These are phyloP conservation scores for Cyberlindnera euphorbiiphila DNA, from an alignment of 805 yeast genomes.

Conservation along the genomic window DNA sequence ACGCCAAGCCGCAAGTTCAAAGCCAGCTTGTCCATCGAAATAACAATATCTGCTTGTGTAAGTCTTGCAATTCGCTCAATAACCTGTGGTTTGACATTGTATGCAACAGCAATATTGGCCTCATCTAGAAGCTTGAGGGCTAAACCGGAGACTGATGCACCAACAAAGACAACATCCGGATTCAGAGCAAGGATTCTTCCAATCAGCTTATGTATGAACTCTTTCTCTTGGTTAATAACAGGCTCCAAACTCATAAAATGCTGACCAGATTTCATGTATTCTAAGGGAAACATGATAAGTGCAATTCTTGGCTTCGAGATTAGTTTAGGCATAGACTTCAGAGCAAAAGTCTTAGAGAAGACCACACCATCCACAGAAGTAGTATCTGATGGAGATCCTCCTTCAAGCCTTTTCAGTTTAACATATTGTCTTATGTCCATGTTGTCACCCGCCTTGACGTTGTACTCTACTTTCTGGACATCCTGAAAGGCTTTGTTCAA, in stretches of 20 bases:
- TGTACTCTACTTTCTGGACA: conserved; percentile 57
- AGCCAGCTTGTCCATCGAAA: conserved; percentile 81
- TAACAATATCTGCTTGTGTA: conserved; percentile 80
- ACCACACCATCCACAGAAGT: conserved; percentile 70
- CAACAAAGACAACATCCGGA: conserved; percentile 77
- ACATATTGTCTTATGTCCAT: conserved; percentile 86
- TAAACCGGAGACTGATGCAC: conserved; percentile 75
- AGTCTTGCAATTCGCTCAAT: conserved; percentile 73
- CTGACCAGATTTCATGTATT: conserved; percentile 72
- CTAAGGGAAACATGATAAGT: conserved; percentile 84
- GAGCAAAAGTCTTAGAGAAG: conserved; percentile 78
- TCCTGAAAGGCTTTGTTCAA: conserved; percentile 48
- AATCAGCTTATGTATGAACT: conserved; percentile 76
- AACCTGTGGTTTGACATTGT: conserved; percentile 76
- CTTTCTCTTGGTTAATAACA: conserved; percentile 81
- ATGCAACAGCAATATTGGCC: conserved; percentile 77
- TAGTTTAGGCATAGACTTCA: conserved; percentile 67
- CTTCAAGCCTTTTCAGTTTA: conserved; percentile 79
- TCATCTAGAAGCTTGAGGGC: conserved; percentile 71
- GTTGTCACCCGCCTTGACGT: conserved; percentile 60
- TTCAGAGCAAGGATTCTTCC: conserved; percentile 69
- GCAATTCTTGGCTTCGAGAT: conserved; percentile 72
- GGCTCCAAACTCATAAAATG: conserved; percentile 80
- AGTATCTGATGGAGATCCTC: conserved; percentile 63
- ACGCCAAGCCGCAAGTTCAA: conserved; percentile 67